A percentile compares a stretch with the other conserved stretches of the same genome.
These are phyloP conservation scores for Hevea brasiliensis DNA, from an alignment of 345 rosid species.

Conservation along the genomic window DNA sequence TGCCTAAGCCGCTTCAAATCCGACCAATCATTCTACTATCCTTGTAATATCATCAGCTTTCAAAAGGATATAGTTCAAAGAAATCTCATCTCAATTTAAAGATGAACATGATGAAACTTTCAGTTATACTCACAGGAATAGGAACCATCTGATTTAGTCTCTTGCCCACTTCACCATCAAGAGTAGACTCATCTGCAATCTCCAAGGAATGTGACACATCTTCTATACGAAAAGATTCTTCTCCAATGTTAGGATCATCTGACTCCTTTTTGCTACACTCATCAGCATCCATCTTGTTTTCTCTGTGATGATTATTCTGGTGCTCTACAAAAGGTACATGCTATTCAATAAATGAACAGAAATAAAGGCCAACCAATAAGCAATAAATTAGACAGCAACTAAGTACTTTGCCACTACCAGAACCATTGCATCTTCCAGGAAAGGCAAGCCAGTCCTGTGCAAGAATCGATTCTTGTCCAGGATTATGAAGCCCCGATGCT, in stretches of 20 bases:
- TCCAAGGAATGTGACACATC: conserved; percentile 38
- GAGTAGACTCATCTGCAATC: conserved; percentile 53
- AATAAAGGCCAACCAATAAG: conserved; percentile 1
- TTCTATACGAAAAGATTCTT: conserved; percentile 25
- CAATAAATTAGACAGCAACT: conserved; percentile 13
- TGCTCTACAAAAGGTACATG: conserved; percentile 33
- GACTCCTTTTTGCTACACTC: conserved; percentile 14
- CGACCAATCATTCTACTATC: too few species aligned
- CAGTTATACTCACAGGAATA: conserved; percentile 55
- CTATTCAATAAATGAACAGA: conserved; percentile 6
- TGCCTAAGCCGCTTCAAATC: background rate
- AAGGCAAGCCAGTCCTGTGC: conserved; percentile 60
- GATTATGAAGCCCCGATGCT: conserved; percentile 40
- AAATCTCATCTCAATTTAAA: too few species aligned
- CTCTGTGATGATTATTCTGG: conserved; percentile 13
- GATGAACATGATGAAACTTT: too few species aligned
- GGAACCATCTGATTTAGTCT: conserved; percentile 72
- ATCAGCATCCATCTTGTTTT: conserved; percentile 1
- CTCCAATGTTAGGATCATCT: conserved; percentile 30
- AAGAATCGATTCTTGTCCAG: conserved; percentile 50
- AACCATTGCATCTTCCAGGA: conserved; percentile 19
- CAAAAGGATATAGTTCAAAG: background rate
- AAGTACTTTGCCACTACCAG: conserved; percentile 29
- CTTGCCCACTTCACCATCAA: conserved; percentile 72
- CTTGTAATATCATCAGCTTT: background rate